Evolutionary conservation across 1,284 basidiomycete species (phyloP).

Genomic region (Moniliophthora roreri): DNA sequence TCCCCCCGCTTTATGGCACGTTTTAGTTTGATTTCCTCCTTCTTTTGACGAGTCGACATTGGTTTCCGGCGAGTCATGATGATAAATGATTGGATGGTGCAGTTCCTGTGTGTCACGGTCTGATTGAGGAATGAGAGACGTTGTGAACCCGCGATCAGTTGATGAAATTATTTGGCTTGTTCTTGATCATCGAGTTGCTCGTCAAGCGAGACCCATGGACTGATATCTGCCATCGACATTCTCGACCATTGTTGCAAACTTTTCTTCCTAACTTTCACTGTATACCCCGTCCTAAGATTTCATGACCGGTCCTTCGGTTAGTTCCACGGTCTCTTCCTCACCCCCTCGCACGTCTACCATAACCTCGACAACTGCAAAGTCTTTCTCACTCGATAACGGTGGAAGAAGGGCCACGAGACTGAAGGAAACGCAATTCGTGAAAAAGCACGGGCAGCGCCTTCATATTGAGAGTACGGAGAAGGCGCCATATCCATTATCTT

Average conservation of each 20-base stretch:
- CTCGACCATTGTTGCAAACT: background rate
- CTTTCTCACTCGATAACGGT: constrained; percentile 23
- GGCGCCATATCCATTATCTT: constrained; percentile 73
- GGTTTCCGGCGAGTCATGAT: constrained; percentile 56
- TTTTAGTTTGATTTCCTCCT: constrained; percentile 68
- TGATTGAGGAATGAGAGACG: background rate
- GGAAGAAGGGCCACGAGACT: constrained; percentile 34
- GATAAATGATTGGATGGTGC: background rate
- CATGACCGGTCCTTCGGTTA: constrained; percentile 10
- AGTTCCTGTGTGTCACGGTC: background rate
- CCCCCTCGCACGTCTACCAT: constrained; percentile 17
- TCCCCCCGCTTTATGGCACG: constrained; percentile 85
- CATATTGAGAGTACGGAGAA: constrained; percentile 70
- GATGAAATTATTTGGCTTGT: background rate
- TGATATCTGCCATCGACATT: constrained; percentile 2
- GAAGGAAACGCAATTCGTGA: constrained; percentile 57
- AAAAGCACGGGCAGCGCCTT: constrained; percentile 60
- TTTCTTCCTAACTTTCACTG: background rate
- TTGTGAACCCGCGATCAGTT: background rate
- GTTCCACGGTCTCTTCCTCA: constrained; percentile 12
- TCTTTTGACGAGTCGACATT: constrained; percentile 69
- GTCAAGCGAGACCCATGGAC: constrained; percentile 6
- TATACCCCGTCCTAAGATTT: constrained; percentile 3
- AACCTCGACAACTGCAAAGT: constrained; percentile 19
- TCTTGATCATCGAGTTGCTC: background rate